These are phyloP conservation scores for Lactifluus piperatus DNA, from an alignment of 768 basidiomycete genomes.

Conservation along the genomic window DNA sequence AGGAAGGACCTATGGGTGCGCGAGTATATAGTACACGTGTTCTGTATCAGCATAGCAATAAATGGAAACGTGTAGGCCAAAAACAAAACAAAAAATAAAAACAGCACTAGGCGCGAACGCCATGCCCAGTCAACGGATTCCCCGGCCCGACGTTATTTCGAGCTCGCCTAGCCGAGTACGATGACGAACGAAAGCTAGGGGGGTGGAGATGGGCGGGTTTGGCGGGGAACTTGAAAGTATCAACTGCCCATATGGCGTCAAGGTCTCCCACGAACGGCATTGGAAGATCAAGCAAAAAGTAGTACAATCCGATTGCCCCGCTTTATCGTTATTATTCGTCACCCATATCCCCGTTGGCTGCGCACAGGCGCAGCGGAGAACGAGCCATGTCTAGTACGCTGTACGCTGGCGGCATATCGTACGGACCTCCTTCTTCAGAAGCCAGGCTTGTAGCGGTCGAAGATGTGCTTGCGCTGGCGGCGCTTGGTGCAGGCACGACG, in stretches of 20 bases:
- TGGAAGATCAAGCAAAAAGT: neutral
- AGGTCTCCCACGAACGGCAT: neutral
- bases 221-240: neutral
- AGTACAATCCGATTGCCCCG: neutral
- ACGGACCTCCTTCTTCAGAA: neutral
- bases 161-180: neutral
- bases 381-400: slow-evolving; percentile 7
- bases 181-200: neutral
- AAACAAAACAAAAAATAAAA: no score
- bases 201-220: neutral
- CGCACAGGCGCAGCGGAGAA: neutral
- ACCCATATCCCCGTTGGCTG: neutral
- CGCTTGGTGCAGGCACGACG: neutral
- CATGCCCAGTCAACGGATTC: no score
- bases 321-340: neutral
- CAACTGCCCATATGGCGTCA: neutral
- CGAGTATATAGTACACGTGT: no score
- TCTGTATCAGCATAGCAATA: no score
- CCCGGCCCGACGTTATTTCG: no score
- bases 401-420: slow-evolving; percentile 16
- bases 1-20: no score
- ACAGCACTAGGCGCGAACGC: no score
- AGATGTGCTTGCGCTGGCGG: neutral
- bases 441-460: neutral
- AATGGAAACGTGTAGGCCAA: no score